Conservation (phyloP, 257 asterid genomes). For the Solanum chmielewskii region DNA sequence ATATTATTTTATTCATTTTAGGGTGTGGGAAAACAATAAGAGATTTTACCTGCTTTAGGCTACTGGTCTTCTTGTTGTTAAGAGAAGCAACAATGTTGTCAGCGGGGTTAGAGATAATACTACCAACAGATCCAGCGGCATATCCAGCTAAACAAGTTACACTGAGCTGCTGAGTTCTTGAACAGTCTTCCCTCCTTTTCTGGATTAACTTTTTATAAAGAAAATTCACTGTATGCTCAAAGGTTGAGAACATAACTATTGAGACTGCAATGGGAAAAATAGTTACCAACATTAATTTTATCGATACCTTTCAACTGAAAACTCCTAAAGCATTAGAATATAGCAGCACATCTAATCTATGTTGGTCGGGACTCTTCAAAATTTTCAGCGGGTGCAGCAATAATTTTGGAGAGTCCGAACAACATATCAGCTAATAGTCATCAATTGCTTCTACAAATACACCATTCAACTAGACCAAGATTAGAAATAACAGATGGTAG, state of each 20-base stretch:
- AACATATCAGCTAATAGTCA: neutral
- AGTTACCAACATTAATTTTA: neutral
- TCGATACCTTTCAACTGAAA: neutral
- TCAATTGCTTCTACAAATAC: neutral
- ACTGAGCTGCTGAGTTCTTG: constrained; percentile 31
- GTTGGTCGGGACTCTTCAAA: neutral
- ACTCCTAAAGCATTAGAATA: neutral
- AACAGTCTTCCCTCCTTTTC: constrained; percentile 28
- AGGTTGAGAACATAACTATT: constrained; percentile 39
- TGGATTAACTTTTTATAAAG: constrained; percentile 20
- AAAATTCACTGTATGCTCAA: constrained; percentile 30
- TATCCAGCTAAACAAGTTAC: constrained; percentile 41
- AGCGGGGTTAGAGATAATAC: constrained; percentile 32
- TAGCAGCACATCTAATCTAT: neutral
- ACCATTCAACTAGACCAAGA: neutral
- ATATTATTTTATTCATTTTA: neutral
- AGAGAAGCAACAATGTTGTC: constrained; percentile 33
- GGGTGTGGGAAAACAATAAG: neutral
- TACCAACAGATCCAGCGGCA: constrained; percentile 37
- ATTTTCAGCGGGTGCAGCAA: neutral
- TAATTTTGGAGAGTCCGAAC: neutral
- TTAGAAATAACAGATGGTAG: neutral
- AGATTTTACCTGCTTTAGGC: constrained; percentile 18
- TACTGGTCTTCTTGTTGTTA: constrained; percentile 15
- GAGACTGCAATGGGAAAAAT: constrained; percentile 18